Conservation (phyloP, 1,284 basidiomycete species). For the Rhodotorula sp. region DNA sequence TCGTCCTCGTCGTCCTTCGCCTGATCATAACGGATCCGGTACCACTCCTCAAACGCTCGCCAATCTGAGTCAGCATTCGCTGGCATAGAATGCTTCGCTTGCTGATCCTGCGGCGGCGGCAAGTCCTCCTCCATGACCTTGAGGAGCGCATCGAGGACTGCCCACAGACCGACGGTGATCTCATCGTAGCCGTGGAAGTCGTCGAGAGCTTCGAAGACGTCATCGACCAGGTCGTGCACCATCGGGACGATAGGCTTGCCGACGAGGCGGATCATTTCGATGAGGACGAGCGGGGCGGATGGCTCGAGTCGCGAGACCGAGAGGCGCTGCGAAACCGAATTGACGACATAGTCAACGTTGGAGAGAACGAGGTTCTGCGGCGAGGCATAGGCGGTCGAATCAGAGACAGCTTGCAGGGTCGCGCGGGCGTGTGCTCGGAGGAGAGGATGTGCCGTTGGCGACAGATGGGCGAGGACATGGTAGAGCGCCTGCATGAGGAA, state of each 20-base stretch:
- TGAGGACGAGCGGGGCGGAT: constrained; percentile 62
- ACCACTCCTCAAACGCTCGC: constrained; percentile 64
- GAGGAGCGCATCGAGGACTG: constrained; percentile 77
- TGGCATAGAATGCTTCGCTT: background rate
- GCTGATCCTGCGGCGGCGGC: constrained; percentile 33
- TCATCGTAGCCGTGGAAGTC: constrained; percentile 83
- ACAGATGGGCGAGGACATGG: constrained; percentile 74
- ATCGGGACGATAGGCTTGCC: constrained; percentile 78
- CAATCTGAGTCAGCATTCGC: constrained; percentile 39
- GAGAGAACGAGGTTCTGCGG: constrained; percentile 79
- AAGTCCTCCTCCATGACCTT: constrained; percentile 62
- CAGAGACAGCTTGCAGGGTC: constrained; percentile 66
- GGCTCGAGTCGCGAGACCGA: constrained; percentile 70
- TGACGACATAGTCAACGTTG: constrained; percentile 91
- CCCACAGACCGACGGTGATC: constrained; percentile 51
- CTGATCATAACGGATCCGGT: constrained; percentile 56
- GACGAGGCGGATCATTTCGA: constrained; percentile 76
- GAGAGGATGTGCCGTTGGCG: constrained; percentile 62
- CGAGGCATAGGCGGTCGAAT: constrained; percentile 73
- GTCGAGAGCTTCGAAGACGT: constrained; percentile 89
- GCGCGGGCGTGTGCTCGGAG: constrained; percentile 69
- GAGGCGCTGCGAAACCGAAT: constrained; percentile 76
- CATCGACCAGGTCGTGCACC: constrained; percentile 87
- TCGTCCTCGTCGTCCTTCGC: constrained; percentile 50
- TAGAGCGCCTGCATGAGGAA: constrained; percentile 78